Percentiles rank a stretch among this genome's conserved stretches.
Evolutionary conservation across 2,329 filamentous ascomycete genomes (phyloP).

Genomic region (Coniochaeta pulveracea): DNA sequence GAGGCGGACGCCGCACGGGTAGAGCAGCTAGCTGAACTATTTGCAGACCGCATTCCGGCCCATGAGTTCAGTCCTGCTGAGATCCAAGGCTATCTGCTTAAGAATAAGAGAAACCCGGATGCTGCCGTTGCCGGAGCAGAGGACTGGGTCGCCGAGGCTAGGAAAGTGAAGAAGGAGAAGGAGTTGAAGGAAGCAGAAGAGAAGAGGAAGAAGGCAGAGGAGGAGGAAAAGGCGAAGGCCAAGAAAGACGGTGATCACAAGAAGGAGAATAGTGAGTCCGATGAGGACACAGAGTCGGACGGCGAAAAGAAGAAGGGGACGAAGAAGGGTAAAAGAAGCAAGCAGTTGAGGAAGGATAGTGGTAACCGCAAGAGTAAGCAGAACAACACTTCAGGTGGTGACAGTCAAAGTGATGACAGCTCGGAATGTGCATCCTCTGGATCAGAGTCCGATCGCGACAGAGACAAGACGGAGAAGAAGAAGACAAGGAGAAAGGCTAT

Average conservation of each 20-base stretch:
- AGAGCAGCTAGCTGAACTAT: conserved; percentile 32
- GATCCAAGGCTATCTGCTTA: conserved; percentile 46
- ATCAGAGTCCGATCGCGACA: conserved; percentile 7
- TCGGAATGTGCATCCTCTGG: conserved; percentile 7
- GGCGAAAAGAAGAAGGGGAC: conserved; percentile 14
- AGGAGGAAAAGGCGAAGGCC: conserved; percentile 21
- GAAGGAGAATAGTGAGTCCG: conserved; percentile 13
- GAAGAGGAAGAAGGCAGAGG: conserved; percentile 23
- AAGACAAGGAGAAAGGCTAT: conserved; percentile 4
- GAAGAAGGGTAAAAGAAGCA: conserved; percentile 10
- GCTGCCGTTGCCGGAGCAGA: conserved; percentile 33
- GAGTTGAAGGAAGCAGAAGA: conserved; percentile 30
- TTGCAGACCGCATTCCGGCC: conserved; percentile 38
- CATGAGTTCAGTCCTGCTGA: conserved; percentile 49
- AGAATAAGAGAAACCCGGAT: conserved; percentile 40
- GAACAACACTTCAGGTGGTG: too few relatives aligned
- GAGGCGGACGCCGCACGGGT: conserved; percentile 27
- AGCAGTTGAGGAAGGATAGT: conserved; percentile 7
- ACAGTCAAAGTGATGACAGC: conserved; percentile 8
- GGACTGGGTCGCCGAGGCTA: conserved; percentile 36
- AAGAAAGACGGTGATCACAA: conserved; percentile 17
- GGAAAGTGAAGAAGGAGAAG: conserved; percentile 36
- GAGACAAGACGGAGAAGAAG: conserved; percentile 6
- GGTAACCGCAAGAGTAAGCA: neutral
- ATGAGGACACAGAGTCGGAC: too few relatives aligned